Conservation (phyloP, 768 basidiomycete species). For the Tremella mesenterica region DNA sequence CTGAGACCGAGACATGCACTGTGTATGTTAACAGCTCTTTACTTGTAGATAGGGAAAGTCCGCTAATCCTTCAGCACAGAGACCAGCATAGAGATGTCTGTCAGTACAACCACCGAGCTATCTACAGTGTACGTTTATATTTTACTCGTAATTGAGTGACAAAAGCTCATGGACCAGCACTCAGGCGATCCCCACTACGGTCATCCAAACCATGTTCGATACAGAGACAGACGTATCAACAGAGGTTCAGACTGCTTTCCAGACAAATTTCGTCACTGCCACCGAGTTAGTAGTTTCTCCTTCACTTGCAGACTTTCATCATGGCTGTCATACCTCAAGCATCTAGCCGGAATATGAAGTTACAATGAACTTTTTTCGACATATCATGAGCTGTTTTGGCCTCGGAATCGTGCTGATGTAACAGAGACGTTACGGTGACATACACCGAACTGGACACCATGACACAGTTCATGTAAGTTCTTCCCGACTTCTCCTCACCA, state of each 20-base stretch:
- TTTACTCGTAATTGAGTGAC: too few species aligned
- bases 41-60: too few species aligned
- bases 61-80: neutral
- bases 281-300: neutral
- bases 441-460: neutral
- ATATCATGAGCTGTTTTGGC: neutral
- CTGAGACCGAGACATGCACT: constrained; percentile 8
- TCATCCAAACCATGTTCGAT: constrained; percentile 4
- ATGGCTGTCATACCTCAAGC: neutral
- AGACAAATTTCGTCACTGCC: neutral
- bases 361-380: neutral
- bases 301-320: neutral
- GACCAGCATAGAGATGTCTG: neutral
- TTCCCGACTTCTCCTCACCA: too few species aligned
- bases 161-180: neutral
- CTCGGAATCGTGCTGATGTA: neutral
- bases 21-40: neutral
- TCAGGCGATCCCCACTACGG: constrained; percentile 3
- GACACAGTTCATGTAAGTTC: too few species aligned
- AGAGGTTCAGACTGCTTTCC: constrained; percentile 5
- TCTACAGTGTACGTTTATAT: too few species aligned
- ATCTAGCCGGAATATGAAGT: neutral
- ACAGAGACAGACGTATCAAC: constrained; percentile 8
- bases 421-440: neutral
- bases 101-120: neutral